Percentiles rank a stretch among this genome's conserved stretches.
Evolutionary conservation across 2,329 filamentous ascomycete genomes (phyloP).

Genomic region (Cryphonectria nitschkei): DNA sequence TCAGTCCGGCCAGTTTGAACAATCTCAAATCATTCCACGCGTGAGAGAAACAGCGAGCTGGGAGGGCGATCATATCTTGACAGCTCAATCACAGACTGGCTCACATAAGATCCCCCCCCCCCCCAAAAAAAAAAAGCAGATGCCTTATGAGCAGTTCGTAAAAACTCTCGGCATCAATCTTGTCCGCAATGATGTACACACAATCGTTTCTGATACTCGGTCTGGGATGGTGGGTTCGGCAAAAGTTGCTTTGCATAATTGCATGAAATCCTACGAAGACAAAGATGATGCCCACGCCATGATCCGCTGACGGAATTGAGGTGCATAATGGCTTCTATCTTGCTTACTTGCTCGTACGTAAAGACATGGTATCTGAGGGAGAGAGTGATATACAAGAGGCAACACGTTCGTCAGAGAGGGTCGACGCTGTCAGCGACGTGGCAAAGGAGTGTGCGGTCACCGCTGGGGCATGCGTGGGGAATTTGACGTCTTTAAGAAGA

Average conservation of each 20-base stretch:
- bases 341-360: background rate
- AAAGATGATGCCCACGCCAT: background rate
- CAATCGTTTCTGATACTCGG: background rate
- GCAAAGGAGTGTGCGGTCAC: background rate
- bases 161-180: too few species aligned
- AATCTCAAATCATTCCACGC: background rate
- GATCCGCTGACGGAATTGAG: background rate
- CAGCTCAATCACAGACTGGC: background rate
- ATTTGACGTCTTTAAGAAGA: slow-evolving; percentile 9
- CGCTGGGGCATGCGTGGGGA: background rate
- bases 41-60: background rate
- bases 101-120: background rate
- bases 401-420: background rate
- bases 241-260: background rate
- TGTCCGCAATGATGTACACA: background rate
- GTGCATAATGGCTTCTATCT: too few species aligned
- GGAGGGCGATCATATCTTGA: background rate
- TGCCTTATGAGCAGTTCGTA: background rate
- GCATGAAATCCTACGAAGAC: background rate
- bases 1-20: background rate
- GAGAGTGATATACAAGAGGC: background rate
- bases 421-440: background rate
- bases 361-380: too few species aligned
- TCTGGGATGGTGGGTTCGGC: background rate
- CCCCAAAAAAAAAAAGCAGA: background rate